phyloP scores from a whole-genome alignment of 2,329 filamentous ascomycete genomes.

The Cryphonectria carpinicola region DNA sequence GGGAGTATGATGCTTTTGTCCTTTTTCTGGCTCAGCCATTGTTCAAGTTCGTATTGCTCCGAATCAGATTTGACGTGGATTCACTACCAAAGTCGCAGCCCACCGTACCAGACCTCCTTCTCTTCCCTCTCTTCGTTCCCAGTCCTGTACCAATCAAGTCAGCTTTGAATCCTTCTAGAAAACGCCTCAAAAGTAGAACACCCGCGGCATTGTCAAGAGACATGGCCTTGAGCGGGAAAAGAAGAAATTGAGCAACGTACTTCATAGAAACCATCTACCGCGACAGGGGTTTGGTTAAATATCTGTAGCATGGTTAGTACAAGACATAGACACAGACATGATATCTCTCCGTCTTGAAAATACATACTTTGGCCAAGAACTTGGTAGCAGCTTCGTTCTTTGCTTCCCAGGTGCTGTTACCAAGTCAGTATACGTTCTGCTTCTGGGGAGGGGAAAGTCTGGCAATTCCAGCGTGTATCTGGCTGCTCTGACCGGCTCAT shows the following conservation, averaged over 20 bases:
- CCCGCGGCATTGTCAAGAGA: not conserved
- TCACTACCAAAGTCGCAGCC: not conserved
- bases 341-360: not conserved
- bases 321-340: not conserved
- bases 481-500: not conserved
- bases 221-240: not conserved
- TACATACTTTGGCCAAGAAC: not conserved
- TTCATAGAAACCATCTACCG: not conserved
- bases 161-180: not conserved
- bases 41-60: not conserved
- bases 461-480: not conserved
- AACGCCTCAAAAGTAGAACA: not conserved
- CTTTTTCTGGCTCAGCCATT: not conserved
- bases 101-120: not conserved
- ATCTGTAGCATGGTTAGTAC: not conserved
- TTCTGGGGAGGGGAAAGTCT: not conserved
- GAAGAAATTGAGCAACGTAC: not conserved
- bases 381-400: not conserved
- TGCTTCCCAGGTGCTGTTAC: conserved; percentile 1
- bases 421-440: not conserved
- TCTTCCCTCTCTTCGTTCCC: conserved; percentile 1
- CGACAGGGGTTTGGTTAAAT: not conserved
- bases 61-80: not conserved
- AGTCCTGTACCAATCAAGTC: not conserved
- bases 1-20: not conserved